Evolutionary conservation across 257 asterid genomes (phyloP).

Genomic region (Marsdenia floribunda): DNA sequence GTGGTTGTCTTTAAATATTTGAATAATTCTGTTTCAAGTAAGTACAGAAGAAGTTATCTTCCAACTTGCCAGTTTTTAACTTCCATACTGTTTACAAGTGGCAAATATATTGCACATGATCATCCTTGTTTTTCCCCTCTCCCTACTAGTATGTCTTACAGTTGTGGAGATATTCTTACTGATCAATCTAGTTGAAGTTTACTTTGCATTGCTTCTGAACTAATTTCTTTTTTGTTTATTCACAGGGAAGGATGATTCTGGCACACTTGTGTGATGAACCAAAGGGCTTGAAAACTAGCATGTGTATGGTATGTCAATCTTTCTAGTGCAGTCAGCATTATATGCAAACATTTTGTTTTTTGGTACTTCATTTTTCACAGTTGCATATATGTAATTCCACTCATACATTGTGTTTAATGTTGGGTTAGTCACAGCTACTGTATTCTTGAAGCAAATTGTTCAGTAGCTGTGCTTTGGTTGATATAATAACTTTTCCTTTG

Average conservation of each 20-base stretch:
- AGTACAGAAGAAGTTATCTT: neutral
- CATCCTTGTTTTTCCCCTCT: neutral
- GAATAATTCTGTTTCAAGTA: neutral
- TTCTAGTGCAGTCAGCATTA: neutral
- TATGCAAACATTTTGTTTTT: too few relatives aligned
- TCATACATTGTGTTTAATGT: neutral
- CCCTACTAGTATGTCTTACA: neutral
- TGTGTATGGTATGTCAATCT: slow-evolving; percentile 75
- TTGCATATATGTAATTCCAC: too few relatives aligned
- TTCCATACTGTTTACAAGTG: neutral
- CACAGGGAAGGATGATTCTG: slow-evolving; percentile 91
- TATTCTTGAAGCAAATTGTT: neutral
- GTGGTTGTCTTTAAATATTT: neutral
- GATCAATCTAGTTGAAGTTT: neutral
- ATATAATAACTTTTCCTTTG: neutral
- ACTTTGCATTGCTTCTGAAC: slow-evolving; percentile 14
- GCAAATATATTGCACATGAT: too few relatives aligned
- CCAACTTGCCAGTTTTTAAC: neutral
- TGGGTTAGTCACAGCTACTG: neutral
- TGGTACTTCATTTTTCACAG: too few relatives aligned
- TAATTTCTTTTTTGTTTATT: slow-evolving; percentile 27
- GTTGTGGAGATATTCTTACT: neutral
- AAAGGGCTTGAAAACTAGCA: slow-evolving; percentile 90
- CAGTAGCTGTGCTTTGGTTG: neutral
- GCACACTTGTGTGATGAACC: slow-evolving; percentile 96